Evolutionary conservation across 805 yeast genomes (phyloP), one percentile per base, ranked within the genome.

Genomic region (Phaffomyces opuntiae): DNA sequence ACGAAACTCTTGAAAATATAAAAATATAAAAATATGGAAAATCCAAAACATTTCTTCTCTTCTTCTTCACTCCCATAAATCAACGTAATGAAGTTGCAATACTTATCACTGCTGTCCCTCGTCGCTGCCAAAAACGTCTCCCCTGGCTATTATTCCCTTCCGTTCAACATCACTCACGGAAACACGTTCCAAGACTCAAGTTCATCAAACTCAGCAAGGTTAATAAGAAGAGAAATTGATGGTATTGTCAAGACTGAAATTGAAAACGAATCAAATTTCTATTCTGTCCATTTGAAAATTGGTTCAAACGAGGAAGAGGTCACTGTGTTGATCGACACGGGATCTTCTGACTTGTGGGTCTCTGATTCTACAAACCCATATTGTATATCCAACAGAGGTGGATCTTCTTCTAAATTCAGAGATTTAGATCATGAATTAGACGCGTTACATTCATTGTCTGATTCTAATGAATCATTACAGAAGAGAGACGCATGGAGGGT

Each of bases 301-400:
- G 91, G 93, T 5, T 75, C 86, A 0, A 74, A 81, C 1, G 56
- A 68, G 1, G 83, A 82, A 54, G 60, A 66, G n/a, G 67, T 83
- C 7, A 68, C 67, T 9, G 78, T 83, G 9, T 60, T 81, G 35
- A 59, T 84, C n/a, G 93, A 84, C 56, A 84, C 90, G 1, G 93
- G 91, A 3, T 82, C 89, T 0, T 74, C 86, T 0, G 91, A 84
- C 59, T 63, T 85, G 21, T 83, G 87, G 87, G 77, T 83, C 21
- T 69, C 75, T 48, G 67, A 71, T 26, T 59, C 73, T 2, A 54
- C 64, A 37, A 79, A 78, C 54, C 73, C 81, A 3, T 73, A 68
- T 46, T 75, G 80, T 54, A 39, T 55, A 4, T 48, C 59, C 7
- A 29, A 6, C 11, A 5, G 4, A 11, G 12, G 14, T 4, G 48